Conservation (phyloP, 768 basidiomycete genomes). For the Tulasnella calospora region DNA sequence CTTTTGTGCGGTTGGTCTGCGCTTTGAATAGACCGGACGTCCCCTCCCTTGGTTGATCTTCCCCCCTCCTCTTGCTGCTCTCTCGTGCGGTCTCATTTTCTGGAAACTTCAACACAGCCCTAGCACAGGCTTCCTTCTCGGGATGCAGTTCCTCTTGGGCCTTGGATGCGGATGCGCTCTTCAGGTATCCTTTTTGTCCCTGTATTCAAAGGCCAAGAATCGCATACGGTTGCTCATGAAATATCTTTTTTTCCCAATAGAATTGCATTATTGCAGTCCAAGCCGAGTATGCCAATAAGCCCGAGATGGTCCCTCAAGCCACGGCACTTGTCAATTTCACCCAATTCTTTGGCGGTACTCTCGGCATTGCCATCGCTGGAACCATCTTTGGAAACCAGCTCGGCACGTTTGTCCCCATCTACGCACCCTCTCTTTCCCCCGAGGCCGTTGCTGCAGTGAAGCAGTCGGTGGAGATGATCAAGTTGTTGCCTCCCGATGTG, state of each 20-base stretch:
- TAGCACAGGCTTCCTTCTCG: constrained; percentile 32
- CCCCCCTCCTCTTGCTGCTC: constrained; percentile 33
- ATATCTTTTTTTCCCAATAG: constrained; percentile 29
- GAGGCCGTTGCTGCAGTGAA: constrained; percentile 29
- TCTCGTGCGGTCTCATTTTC: constrained; percentile 37
- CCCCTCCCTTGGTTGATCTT: constrained; percentile 35
- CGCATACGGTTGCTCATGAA: neutral
- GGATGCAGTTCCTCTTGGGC: constrained; percentile 41
- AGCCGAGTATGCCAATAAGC: constrained; percentile 36
- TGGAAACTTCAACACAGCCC: constrained; percentile 3
- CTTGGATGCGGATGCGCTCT: constrained; percentile 38
- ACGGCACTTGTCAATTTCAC: constrained; percentile 38
- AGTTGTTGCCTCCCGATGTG: constrained; percentile 31
- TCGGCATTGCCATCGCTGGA: constrained; percentile 26
- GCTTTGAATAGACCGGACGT: constrained; percentile 30
- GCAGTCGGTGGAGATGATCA: constrained; percentile 34
- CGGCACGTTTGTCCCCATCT: constrained; percentile 32
- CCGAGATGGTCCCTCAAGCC: constrained; percentile 37
- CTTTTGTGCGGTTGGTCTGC: neutral
- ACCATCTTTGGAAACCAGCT: constrained; percentile 34
- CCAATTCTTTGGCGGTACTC: constrained; percentile 29
- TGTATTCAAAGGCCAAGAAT: neutral
- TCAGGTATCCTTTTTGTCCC: constrained; percentile 29
- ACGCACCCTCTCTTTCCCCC: constrained; percentile 32
- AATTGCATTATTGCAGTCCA: constrained; percentile 41